These are phyloP conservation scores for Quercus dentata DNA, from an alignment of 306 rosid genomes.

Conservation along the genomic window DNA sequence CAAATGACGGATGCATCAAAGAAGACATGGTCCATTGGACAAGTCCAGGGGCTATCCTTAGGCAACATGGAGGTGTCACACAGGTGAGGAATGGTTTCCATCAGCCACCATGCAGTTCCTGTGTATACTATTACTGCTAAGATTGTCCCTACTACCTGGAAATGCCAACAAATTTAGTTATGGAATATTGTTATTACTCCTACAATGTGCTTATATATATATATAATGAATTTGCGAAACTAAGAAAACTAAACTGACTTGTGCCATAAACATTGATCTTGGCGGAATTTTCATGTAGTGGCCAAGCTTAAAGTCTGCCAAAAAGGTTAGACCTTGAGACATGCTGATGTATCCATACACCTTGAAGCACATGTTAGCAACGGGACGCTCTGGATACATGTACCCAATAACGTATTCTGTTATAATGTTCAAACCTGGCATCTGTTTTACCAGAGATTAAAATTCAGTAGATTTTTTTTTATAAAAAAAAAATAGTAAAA, in stretches of 20 bases:
- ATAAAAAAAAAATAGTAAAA: not conserved
- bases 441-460: constrained; percentile 33
- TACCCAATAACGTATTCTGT: constrained; percentile 89
- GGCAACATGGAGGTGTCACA: constrained; percentile 54
- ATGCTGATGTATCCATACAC: constrained; percentile 92
- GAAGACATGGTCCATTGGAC: constrained; percentile 77
- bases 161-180: constrained; percentile 11
- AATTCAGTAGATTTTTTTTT: not conserved
- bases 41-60: constrained; percentile 67
- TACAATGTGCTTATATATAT: not conserved
- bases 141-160: constrained; percentile 64
- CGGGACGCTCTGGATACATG: constrained; percentile 80
- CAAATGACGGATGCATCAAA: constrained; percentile 80
- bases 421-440: constrained; percentile 78
- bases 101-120: constrained; percentile 79
- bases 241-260: constrained; percentile 38
- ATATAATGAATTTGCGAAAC: not conserved
- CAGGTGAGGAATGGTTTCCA: constrained; percentile 59
- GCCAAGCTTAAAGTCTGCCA: constrained; percentile 80
- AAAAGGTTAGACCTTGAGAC: constrained; percentile 67
- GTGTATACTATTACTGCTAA: constrained; percentile 56
- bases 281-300: constrained; percentile 99
- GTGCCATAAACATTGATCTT: constrained; percentile 86
- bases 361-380: constrained; percentile 97
- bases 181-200: not conserved